phyloP scores from a whole-genome alignment of 176 grass and related monocot genomes.

The Leersia perrieri region DNA sequence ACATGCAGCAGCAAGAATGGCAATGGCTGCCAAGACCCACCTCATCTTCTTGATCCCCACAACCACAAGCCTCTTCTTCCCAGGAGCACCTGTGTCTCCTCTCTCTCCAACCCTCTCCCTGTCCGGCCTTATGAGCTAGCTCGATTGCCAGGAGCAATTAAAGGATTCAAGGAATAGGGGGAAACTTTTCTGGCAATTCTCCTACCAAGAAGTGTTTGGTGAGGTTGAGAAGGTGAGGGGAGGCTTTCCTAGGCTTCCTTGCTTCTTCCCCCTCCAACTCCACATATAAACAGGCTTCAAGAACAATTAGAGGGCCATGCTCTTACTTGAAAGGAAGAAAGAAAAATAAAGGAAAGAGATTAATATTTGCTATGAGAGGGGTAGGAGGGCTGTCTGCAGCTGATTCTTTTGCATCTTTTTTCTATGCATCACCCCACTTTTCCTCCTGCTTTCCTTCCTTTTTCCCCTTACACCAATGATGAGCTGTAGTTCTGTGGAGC shows the following conservation, averaged over 20 bases:
- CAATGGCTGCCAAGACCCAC: constrained; percentile 47
- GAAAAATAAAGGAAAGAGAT: neutral
- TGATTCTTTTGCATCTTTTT: constrained; percentile 20
- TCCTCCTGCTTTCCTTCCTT: constrained; percentile 32
- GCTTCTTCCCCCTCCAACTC: constrained; percentile 24
- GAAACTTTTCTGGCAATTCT: constrained; percentile 43
- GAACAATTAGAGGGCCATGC: constrained; percentile 29
- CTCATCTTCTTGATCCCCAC: constrained; percentile 48
- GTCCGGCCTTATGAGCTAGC: constrained; percentile 12
- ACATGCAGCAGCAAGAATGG: constrained; percentile 44
- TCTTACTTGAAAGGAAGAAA: constrained; percentile 10
- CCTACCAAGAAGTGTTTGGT: constrained; percentile 51
- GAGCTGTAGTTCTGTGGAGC: constrained; percentile 28
- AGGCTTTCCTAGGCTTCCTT: constrained; percentile 54
- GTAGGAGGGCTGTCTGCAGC: constrained; percentile 32
- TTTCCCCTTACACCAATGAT: constrained; percentile 33
- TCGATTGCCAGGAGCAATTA: constrained; percentile 35
- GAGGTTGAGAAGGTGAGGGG: constrained; percentile 42
- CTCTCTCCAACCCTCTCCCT: neutral
- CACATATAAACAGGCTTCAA: neutral
- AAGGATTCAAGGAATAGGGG: constrained; percentile 36
- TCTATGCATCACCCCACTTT: neutral
- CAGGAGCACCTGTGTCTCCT: constrained; percentile 28
- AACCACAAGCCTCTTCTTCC: constrained; percentile 5
- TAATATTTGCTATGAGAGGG: constrained; percentile 18